These are phyloP conservation scores for Pichia sp. DNA, from an alignment of 1,139 yeast species.

Conservation along the genomic window DNA sequence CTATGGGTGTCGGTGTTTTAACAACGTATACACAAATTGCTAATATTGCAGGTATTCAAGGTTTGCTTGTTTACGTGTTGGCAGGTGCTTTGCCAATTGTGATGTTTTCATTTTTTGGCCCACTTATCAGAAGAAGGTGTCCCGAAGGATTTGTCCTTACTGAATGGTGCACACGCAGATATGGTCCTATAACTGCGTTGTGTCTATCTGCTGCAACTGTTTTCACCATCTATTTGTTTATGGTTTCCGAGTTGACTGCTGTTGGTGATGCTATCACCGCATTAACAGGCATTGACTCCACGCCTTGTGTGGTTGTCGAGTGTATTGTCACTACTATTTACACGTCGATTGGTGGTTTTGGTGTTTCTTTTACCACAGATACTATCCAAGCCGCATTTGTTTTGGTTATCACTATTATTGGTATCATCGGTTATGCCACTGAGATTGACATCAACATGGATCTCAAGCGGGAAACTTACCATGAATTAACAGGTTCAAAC, in stretches of 20 bases:
- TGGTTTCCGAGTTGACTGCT: slow-evolving; percentile 85
- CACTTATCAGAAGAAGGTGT: slow-evolving; percentile 68
- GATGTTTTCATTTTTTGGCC: slow-evolving; percentile 78
- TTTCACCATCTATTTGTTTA: slow-evolving; percentile 78
- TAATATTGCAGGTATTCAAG: slow-evolving; percentile 81
- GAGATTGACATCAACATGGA: slow-evolving; percentile 66
- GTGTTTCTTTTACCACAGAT: slow-evolving; percentile 84
- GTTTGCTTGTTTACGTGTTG: slow-evolving; percentile 76
- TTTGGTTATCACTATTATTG: slow-evolving; percentile 59
- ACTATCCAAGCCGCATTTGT: slow-evolving; percentile 80
- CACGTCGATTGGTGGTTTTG: slow-evolving; percentile 86
- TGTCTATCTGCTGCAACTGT: slow-evolving; percentile 79
- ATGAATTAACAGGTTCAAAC: slow-evolving; percentile 49
- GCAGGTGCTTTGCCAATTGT: slow-evolving; percentile 81
- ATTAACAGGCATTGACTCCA: slow-evolving; percentile 72
- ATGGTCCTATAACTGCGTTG: slow-evolving; percentile 66
- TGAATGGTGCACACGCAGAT: slow-evolving; percentile 89
- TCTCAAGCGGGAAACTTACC: slow-evolving; percentile 60
- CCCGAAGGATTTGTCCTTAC: slow-evolving; percentile 91
- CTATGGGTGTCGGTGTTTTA: slow-evolving; percentile 86
- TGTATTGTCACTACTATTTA: slow-evolving; percentile 84
- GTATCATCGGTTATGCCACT: slow-evolving; percentile 77
- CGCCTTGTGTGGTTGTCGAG: slow-evolving; percentile 81
- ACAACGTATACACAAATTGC: slow-evolving; percentile 86
- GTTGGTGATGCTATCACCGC: slow-evolving; percentile 71